Evolutionary conservation across 106 monocot species (phyloP), one percentile per base, ranked within the genome.

Genomic region (Dactylorhiza incarnata): DNA sequence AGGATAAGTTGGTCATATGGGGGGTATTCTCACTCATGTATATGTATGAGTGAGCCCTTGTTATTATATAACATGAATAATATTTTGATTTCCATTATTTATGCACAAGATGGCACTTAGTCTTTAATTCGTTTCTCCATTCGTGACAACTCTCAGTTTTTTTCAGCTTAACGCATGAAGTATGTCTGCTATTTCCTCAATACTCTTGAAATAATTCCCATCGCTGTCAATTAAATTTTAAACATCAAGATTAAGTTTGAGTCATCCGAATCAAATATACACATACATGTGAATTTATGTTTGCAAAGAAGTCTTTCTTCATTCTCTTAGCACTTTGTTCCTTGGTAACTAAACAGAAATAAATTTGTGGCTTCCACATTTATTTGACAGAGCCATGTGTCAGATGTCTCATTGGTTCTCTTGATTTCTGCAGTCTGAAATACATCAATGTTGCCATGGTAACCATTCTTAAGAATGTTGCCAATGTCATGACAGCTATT

Each of bases 361-460:
- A 26, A 65, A 65, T 22, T 62, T 62, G 20, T 62, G 61, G 17
- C 12, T 65, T 3, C 29, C 29, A 59, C 29, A 26, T 65, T 37
- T 7, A 65, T 9, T 26, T 65, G 65, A 65, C 12, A 6, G 12
- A 65, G 5, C 19, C 65, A 26, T 65, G 24, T 25, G 29, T 10
- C 73, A 29, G 15, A 43, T 54, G 9, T 49, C 46, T 74, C 10
- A 78, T 12, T 14, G 37, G 6, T 37, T 45, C 46, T 25, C 19
- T 75, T 82, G 7, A 62, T 53, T 59, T 74, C 72, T 87, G 77
- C 90, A 97, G 96, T 78, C 80, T 97, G 76, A 93, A 87, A 74
- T 86, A 91, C 71, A 97, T 97, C 56, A 97, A 97, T 81, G 93
- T 97, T 76, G 96, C 96, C 49, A 97, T 97, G 96, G 91, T 94